These are phyloP conservation scores for Gigaspora rosea DNA, from an alignment of 192 early-diverging fungal species.

Conservation along the genomic window DNA sequence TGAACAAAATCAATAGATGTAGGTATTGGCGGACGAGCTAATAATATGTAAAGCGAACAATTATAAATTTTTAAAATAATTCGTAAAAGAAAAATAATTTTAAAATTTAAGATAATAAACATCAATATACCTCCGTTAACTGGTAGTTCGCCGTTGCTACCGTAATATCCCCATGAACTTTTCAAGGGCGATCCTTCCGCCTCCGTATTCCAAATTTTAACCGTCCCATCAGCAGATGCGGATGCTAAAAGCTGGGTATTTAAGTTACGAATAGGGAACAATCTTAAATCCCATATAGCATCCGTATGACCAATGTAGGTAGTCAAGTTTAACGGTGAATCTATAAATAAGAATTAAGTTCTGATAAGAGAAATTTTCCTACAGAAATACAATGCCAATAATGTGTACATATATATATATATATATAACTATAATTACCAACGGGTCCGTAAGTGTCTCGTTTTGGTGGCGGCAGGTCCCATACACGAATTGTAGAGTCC, in stretches of 20 bases:
- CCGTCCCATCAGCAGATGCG: slow-evolving; percentile 75
- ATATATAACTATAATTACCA: slow-evolving; percentile 37
- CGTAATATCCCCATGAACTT: slow-evolving; percentile 50
- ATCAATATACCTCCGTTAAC: slow-evolving; percentile 2
- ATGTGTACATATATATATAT: background rate
- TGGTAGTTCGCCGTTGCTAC: slow-evolving; percentile 23
- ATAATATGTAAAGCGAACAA: background rate
- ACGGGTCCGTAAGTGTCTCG: slow-evolving; percentile 57
- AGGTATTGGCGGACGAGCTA: slow-evolving; percentile 47
- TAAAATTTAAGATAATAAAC: background rate
- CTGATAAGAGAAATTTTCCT: background rate
- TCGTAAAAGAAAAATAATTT: background rate
- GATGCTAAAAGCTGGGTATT: slow-evolving; percentile 63
- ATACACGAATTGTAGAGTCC: slow-evolving; percentile 73
- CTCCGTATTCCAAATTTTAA: slow-evolving; percentile 79
- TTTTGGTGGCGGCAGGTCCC: slow-evolving; percentile 58
- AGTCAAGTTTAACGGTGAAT: slow-evolving; percentile 53
- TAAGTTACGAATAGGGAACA: slow-evolving; percentile 57
- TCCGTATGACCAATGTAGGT: slow-evolving; percentile 81
- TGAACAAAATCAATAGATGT: slow-evolving; percentile 72
- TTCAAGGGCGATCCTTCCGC: slow-evolving; percentile 47
- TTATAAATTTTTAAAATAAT: background rate
- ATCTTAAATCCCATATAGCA: slow-evolving; percentile 80
- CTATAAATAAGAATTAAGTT: slow-evolving; percentile 33
- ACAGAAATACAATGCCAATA: background rate